phyloP scores from a whole-genome alignment of 352 stramenopile species.

The Globisporangium recalcitrans region DNA sequence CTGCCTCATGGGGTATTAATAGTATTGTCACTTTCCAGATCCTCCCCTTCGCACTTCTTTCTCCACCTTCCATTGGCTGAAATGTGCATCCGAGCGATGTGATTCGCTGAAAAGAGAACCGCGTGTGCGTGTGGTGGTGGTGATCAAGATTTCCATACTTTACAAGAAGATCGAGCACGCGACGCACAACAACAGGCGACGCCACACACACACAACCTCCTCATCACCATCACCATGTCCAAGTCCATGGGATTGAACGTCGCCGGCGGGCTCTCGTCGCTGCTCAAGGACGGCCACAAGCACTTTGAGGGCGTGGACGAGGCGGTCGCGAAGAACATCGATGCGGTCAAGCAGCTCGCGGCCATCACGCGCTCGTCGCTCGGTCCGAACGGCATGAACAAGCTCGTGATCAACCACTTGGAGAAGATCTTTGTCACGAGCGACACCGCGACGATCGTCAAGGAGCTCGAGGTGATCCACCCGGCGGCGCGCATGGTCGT shows the following conservation, averaged over 20 bases:
- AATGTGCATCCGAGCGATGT: background rate
- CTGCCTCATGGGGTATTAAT: background rate
- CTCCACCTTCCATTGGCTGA: background rate
- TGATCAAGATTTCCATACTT: conserved; percentile 13
- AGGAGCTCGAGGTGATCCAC: conserved; percentile 97
- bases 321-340: conserved; percentile 97
- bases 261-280: conserved; percentile 92
- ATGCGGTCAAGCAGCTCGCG: conserved; percentile 97
- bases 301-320: conserved; percentile 94
- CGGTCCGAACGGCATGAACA: conserved; percentile 99
- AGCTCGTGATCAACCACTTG: conserved; percentile 99
- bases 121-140: conserved; percentile 14
- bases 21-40: background rate
- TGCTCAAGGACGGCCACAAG: conserved; percentile 98
- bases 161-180: conserved; percentile 4
- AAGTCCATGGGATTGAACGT: conserved; percentile 96
- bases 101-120: background rate
- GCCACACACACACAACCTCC: background rate
- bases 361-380: conserved; percentile 96
- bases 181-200: background rate
- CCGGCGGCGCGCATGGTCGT: conserved; percentile 98
- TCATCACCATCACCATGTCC: conserved; percentile 57
- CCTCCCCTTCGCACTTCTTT: background rate
- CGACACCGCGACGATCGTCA: conserved; percentile 99
- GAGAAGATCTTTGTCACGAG: conserved; percentile 99